Percentiles rank a stretch among this genome's conserved stretches.
Evolutionary conservation across 345 rosid species (phyloP).

Genomic region (Sisymbrium altissimum): DNA sequence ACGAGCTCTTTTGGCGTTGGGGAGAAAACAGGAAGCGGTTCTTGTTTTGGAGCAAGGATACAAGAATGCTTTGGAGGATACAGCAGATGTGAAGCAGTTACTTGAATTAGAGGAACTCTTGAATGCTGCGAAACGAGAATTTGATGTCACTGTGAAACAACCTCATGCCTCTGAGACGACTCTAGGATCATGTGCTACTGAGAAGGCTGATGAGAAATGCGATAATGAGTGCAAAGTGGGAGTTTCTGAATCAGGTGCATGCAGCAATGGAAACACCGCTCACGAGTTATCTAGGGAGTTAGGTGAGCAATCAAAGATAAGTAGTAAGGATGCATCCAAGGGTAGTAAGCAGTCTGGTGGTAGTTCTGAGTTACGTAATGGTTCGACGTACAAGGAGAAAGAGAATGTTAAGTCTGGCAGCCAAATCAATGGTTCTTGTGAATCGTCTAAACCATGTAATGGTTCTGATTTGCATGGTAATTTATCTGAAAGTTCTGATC

Average conservation of each 20-base stretch:
- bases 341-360: slow-evolving; percentile 30
- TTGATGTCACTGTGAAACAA: slow-evolving; percentile 28
- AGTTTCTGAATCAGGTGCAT: slow-evolving; percentile 38
- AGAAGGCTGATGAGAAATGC: slow-evolving; percentile 33
- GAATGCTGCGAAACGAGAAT: slow-evolving; percentile 48
- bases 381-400: slow-evolving; percentile 37
- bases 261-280: slow-evolving; percentile 41
- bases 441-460: slow-evolving; percentile 30
- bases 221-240: slow-evolving; percentile 26
- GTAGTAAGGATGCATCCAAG: slow-evolving; percentile 40
- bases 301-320: slow-evolving; percentile 32
- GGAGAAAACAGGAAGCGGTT: slow-evolving; percentile 75
- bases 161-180: slow-evolving; percentile 29
- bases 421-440: slow-evolving; percentile 41
- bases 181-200: slow-evolving; percentile 28
- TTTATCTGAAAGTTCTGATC: slow-evolving; percentile 36
- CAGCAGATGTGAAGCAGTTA: slow-evolving; percentile 85
- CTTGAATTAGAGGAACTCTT: slow-evolving; percentile 86
- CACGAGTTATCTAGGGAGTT: slow-evolving; percentile 23
- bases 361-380: slow-evolving; percentile 31
- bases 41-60: slow-evolving; percentile 78
- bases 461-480: slow-evolving; percentile 38
- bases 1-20: slow-evolving; percentile 69
- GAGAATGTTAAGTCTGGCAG: slow-evolving; percentile 34
- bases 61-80: slow-evolving; percentile 53